phyloP scores from a whole-genome alignment of 2,329 filamentous ascomycete species.

The Claviceps spartinae region DNA sequence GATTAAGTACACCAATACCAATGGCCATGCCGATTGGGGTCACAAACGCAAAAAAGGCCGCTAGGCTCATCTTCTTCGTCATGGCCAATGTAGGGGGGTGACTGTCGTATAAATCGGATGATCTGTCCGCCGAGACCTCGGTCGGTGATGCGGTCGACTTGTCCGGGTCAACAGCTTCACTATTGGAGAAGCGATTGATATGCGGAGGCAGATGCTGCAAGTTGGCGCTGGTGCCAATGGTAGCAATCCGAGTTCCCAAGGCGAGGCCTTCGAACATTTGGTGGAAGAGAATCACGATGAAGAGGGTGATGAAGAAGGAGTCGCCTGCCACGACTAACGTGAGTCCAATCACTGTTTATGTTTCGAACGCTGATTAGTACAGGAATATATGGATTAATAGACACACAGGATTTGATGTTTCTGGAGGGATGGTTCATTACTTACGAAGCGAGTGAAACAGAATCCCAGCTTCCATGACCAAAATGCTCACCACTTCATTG shows the following conservation, averaged over 20 bases:
- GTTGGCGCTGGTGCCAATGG: conserved; percentile 27
- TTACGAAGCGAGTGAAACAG: conserved; percentile 60
- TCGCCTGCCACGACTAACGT: conserved; percentile 49
- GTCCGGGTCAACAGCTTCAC: conserved; percentile 5
- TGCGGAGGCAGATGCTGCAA: conserved; percentile 9
- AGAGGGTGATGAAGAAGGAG: conserved; percentile 41
- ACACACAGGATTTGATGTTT: too few relatives aligned
- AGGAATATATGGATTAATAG: too few relatives aligned
- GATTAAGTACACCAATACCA: conserved; percentile 54
- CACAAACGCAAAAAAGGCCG: conserved; percentile 49
- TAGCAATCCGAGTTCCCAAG: conserved; percentile 56
- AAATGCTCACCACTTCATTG: conserved; percentile 43
- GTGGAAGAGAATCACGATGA: conserved; percentile 60
- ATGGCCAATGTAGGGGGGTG: conserved; percentile 19
- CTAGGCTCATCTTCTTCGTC: conserved; percentile 47
- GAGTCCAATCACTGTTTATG: conserved; percentile 33
- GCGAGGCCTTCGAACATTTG: conserved; percentile 69
- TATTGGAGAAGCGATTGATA: conserved; percentile 6
- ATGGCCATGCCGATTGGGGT: conserved; percentile 73
- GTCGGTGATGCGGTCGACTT: conserved; percentile 13
- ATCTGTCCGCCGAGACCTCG: conserved; percentile 9
- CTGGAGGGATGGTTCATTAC: conserved; percentile 9
- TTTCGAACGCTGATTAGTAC: background rate
- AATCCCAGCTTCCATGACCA: conserved; percentile 59
- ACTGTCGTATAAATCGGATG: conserved; percentile 7